phyloP scores from a whole-genome alignment of 1,284 basidiomycete genomes.

The Psilocybe mexicana region DNA sequence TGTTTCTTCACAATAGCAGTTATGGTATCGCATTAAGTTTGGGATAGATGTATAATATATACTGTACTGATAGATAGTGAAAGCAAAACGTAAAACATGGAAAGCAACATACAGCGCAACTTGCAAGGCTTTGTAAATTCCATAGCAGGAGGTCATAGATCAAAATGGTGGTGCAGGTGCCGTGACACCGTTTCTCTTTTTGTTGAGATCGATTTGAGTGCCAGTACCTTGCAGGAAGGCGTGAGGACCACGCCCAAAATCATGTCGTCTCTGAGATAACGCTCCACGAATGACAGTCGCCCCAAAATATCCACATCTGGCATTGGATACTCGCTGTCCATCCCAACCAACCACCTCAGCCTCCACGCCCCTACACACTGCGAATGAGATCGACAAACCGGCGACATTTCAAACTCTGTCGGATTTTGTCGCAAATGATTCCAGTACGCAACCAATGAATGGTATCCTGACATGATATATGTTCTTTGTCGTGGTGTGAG shows the following conservation, averaged over 20 bases:
- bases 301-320: conserved; percentile 29
- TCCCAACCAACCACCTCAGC: conserved; percentile 27
- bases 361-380: conserved; percentile 30
- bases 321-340: conserved; percentile 15
- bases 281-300: conserved; percentile 25
- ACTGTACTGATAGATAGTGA: neutral
- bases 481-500: conserved; percentile 25
- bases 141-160: conserved; percentile 19
- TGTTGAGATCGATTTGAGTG: conserved; percentile 26
- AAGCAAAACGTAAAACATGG: neutral
- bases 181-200: conserved; percentile 28
- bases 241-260: conserved; percentile 24
- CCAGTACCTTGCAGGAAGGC: conserved; percentile 24
- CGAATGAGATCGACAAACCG: conserved; percentile 21
- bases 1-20: too few relatives aligned
- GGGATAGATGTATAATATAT: too few relatives aligned
- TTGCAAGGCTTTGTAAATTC: neutral
- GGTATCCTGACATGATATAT: conserved; percentile 32
- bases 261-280: conserved; percentile 24
- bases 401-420: conserved; percentile 18
- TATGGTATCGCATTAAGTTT: too few relatives aligned
- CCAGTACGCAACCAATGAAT: conserved; percentile 31
- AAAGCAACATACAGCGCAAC: neutral
- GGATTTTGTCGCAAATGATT: conserved; percentile 21
- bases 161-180: conserved; percentile 36